Base-by-base conservation (phyloP, 2,329 filamentous ascomycete genomes). In the Lachnellula suecica region DNA sequence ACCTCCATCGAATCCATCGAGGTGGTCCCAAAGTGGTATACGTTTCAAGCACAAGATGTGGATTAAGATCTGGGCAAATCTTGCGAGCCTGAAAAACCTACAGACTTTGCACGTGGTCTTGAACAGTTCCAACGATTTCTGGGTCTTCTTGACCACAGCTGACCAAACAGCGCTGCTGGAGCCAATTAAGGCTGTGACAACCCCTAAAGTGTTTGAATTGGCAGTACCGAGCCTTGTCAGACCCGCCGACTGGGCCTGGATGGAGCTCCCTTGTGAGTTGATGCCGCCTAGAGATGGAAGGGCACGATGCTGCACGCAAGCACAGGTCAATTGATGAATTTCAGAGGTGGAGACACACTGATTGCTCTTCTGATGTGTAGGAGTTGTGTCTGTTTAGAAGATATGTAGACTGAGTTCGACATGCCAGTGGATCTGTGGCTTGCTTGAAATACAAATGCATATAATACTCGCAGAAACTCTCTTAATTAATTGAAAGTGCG, bases 61-160 rank as follows among this genome's bases (percentile, higher is more conserved):
- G 44, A 20, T 24, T 24, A n/a, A 2, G 19, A 47, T 35, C n/a
- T 47, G 31, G 44, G 29, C 17, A 4, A 37, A 37, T 11, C 44
- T 47, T 19, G 44, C 44, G 8, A 47, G 44, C 19, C 37, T 47
- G 44, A 40, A 47, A 47, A 23, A 22, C 15, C 34, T 47, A 3
- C 17, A 22, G 19, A 24, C 11, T 8, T 23, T 47, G 9, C 40
- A 22, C 40, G 40, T 43, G 2, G 31, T n/a, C 4, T 35, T 35
- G 15, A 25, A n/a, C 13, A 10, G 19, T 2, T 17, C 4, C 5
- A 3, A 9, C 15, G 17, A 9, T 4, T 5, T 22, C 10, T 0
- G 20, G 13, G 5, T 37, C 34, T 6, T 15, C n/a, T 15, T 43
- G 40, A 24, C 22, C 2, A 24, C 40, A 7, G 22, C 2, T n/a